Evolutionary conservation across 208 protist species (phyloP), one percentile per base, ranked within the genome.

Genomic region (Wallacemonas sp.): DNA sequence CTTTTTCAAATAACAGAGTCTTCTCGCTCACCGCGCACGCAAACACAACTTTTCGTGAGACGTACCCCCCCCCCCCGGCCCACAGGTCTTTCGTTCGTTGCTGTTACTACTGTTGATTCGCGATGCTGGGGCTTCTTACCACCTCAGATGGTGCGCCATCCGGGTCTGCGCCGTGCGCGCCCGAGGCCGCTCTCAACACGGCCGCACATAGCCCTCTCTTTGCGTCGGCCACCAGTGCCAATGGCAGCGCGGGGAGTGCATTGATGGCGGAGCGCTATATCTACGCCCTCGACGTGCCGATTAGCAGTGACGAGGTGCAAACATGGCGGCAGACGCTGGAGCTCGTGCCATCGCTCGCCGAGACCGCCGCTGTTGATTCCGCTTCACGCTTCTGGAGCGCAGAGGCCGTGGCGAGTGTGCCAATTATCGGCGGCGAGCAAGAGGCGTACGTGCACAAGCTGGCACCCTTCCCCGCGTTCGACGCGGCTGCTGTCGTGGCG

Each of bases 241-340:
- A 30, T 9, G 46, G 46, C 15, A n/a, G 51, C 51, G 30, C 30
- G 2, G 51, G 30, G 14, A 39, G 15, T 24, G 51, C 51, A 2
- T 21, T 58, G 15, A 33, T 66, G 19, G 24, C 44, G 4, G 59
- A 68, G 4, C 49, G 56, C 8, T 76, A 72, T 53, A 81, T 82
- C 65, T 84, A 79, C 44, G 58, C 83, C 6, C 33, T 95, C 33
- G 85, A 95, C 70, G 85, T 91, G 0, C 89, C 89, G 1, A 64
- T 95, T 39, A 90, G 79, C 56, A 66, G 71, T 30, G 54, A 51
- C 1, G 89, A 95, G 21, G 75, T 95, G 2, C 62, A 73, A 2
- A 75, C 75, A 1, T 90, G 83, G 87, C 68, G 65, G n/a, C 17
- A 33, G 2, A 31, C 42, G 47, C 49, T 72, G 8, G 58, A 39